Evolutionary conservation across 164 flowering plant genomes (phyloP).

Genomic region (Annona cherimola): DNA sequence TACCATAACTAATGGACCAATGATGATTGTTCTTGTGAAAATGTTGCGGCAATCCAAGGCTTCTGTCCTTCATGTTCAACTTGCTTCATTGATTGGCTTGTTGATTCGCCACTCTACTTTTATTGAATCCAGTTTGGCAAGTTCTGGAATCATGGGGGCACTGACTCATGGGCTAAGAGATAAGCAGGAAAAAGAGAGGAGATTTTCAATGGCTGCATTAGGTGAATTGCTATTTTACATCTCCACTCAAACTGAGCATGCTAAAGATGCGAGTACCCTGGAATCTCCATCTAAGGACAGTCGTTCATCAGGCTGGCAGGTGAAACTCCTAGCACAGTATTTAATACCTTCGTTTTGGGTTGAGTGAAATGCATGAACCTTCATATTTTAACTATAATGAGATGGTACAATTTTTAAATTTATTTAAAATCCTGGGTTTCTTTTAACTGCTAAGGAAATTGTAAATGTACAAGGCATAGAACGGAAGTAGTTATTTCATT

Average conservation of each 20-base stretch:
- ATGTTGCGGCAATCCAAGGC: slow-evolving; percentile 75
- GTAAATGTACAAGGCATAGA: neutral
- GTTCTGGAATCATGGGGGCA: slow-evolving; percentile 84
- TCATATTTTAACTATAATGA: neutral
- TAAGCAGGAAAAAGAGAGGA: slow-evolving; percentile 88
- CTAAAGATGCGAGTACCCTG: slow-evolving; percentile 38
- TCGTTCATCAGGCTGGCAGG: slow-evolving; percentile 90
- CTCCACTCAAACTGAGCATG: slow-evolving; percentile 77
- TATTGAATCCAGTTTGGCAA: slow-evolving; percentile 73
- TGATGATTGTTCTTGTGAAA: slow-evolving; percentile 82
- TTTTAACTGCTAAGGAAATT: neutral
- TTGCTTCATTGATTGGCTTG: slow-evolving; percentile 82
- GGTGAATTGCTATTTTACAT: slow-evolving; percentile 94
- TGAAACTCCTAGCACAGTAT: slow-evolving; percentile 21
- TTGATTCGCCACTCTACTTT: slow-evolving; percentile 80
- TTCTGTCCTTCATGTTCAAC: slow-evolving; percentile 70
- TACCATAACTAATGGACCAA: slow-evolving; percentile 81
- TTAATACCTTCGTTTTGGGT: no score
- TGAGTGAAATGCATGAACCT: neutral
- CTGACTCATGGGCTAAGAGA: slow-evolving; percentile 90
- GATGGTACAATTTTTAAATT: neutral
- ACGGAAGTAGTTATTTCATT: neutral
- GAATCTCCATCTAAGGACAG: slow-evolving; percentile 84
- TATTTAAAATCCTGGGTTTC: neutral
- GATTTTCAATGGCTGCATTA: slow-evolving; percentile 97